Evolutionary conservation across 306 rosid species (phyloP), one percentile per base, ranked within the genome.

Genomic region (Rosa lucieae): DNA sequence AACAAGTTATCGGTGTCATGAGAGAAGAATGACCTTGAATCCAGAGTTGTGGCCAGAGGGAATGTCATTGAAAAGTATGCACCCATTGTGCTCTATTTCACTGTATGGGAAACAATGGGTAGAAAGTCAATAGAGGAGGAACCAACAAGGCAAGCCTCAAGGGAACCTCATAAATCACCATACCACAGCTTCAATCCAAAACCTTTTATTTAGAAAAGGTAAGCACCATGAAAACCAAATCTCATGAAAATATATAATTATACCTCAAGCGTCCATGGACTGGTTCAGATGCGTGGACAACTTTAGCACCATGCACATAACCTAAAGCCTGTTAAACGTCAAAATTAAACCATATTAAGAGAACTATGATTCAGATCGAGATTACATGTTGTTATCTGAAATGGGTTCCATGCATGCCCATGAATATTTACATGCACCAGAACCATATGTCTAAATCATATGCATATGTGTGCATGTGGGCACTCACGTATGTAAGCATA

Each of bases 261-360:
- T 85, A 93, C 98, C 99, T 95, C 79, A 95, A 80, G 72, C 97
- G 97, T 35, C 99, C 99, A 85, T 95, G 99, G 78, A 93, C 85
- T 59, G 99, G 96, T 87, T 95, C 98, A 63, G 93, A 35, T 85
- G 99, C 99, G 58, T 85, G 98, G 85, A 93, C 93, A 79, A 95
- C 87, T 82, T 84, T 91, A 85, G 97, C 98, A 46, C 99, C 99
- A 76, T 95, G 94, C 74, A 85, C 98, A 76, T 87, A 90, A 73
- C 98, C 99, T 84, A 95, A 90, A 78, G 99, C 99, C 99, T 95
- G 84, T 59, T 74, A 74, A 59, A 78, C 65, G 39, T 21, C 26
- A 65, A 17, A 72, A 72, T 56, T 10, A 72, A 29, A 17, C 58
- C 55, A 65, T 15, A 14, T 10, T 8, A 42, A 42, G 35, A 74